Percentiles rank a stretch among this genome's conserved stretches.
Conservation (phyloP, 2,329 filamentous ascomycete genomes). For the Diaporthe ilicicola region DNA sequence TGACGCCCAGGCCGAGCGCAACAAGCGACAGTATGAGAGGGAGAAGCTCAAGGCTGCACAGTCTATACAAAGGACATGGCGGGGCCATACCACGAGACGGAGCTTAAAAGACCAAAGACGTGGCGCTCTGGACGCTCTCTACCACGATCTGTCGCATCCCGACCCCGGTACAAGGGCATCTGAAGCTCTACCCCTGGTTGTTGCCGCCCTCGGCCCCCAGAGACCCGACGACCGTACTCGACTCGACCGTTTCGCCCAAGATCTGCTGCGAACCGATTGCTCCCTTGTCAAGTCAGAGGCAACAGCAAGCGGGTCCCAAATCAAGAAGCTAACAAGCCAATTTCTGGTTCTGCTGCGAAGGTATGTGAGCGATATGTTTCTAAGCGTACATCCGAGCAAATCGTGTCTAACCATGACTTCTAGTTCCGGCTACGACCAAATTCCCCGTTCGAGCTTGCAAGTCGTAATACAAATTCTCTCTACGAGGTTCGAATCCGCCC, state of each 20-base stretch:
- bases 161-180: slow-evolving; percentile 48
- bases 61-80: slow-evolving; percentile 82
- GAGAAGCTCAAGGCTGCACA: slow-evolving; percentile 78
- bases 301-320: slow-evolving; percentile 40
- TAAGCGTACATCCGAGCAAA: neutral
- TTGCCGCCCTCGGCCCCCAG: slow-evolving; percentile 57
- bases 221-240: slow-evolving; percentile 57
- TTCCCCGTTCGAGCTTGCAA: slow-evolving; percentile 31
- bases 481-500: slow-evolving; percentile 28
- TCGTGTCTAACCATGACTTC: neutral
- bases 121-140: slow-evolving; percentile 68
- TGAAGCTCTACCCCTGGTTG: slow-evolving; percentile 55
- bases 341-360: slow-evolving; percentile 47
- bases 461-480: slow-evolving; percentile 29
- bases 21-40: slow-evolving; percentile 81
- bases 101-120: slow-evolving; percentile 66
- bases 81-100: slow-evolving; percentile 74
- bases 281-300: slow-evolving; percentile 44
- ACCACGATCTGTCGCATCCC: slow-evolving; percentile 48
- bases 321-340: slow-evolving; percentile 47
- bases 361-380: slow-evolving; percentile 31
- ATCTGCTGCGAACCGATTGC: slow-evolving; percentile 49
- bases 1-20: slow-evolving; percentile 86
- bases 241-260: slow-evolving; percentile 55
- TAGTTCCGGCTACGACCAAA: slow-evolving; percentile 11